Base-by-base conservation (phyloP, 1,139 yeast species). In the Nakaseomyces glabratus region DNA sequence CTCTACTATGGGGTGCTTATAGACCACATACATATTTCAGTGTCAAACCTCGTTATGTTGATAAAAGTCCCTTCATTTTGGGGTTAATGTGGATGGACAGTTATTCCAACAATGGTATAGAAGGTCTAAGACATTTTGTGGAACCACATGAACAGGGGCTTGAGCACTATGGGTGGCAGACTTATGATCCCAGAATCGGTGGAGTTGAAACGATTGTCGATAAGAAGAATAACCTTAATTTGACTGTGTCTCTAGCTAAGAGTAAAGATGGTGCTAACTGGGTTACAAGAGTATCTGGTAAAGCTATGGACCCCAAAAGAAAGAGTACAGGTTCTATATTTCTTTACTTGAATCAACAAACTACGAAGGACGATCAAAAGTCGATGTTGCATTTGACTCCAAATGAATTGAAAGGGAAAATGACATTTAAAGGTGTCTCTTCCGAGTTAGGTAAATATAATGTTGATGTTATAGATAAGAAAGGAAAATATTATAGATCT, bases 21-120 rank as follows among this genome's bases (percentile, higher is more conserved):
- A 63, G 97, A 46, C 78, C 96, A 9, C 81, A 85, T 37, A 65
- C 85, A 32, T 90, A 88, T 59, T 66, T 88, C 45, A 97, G 98
- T 1, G 61, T 90, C 29, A 68, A 90, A 33, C 95, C 98, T 2
- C 64, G 88, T 32, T 54, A 76, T 32, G 81, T 95, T n/a, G 65
- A 76, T 30, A 45, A 47, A 6, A 46, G 55, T 10, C 81, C 95
- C 1, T 65, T 90, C 34, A 55, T 82, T 41, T 67, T 86, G 8
- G 98, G 98, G 0, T 60, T 88, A 20, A 76, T 90, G 77, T 90
- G 98, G 98, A 84, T 76, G 61, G 77, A 78, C 47, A 68, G 74
- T 6, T 80, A 82, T 42, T 62, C 65, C 24, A 68, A 70, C 43
- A 57, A 62, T n/a, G 79, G 81, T 1, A 52, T 82, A n/a, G 62